phyloP scores from a whole-genome alignment of 768 basidiomycete genomes.

The Saitozyma sp. region DNA sequence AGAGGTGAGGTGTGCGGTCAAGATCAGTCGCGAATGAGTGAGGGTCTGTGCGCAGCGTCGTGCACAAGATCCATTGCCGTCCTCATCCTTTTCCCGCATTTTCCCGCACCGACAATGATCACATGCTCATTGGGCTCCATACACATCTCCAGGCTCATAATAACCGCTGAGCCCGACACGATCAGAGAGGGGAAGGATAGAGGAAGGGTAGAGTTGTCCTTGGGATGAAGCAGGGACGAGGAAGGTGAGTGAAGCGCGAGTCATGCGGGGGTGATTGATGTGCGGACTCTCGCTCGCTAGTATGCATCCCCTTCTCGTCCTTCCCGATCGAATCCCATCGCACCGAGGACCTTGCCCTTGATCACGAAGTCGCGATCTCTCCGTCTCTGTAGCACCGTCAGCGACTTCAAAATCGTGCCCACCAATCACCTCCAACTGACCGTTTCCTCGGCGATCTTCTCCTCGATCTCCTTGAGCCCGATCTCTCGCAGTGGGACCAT shows the following conservation, averaged over 20 bases:
- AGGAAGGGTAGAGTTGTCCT: not conserved
- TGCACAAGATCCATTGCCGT: not conserved
- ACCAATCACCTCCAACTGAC: constrained; percentile 17
- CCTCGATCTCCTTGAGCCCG: constrained; percentile 28
- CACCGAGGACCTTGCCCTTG: constrained; percentile 74
- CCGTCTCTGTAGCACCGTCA: constrained; percentile 56
- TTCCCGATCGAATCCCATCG: constrained; percentile 90
- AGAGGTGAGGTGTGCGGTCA: not conserved
- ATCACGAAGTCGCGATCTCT: constrained; percentile 76
- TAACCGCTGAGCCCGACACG: not conserved
- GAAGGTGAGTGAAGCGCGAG: constrained; percentile 14
- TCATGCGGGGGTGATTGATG: not conserved
- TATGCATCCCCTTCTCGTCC: constrained; percentile 97
- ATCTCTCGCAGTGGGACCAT: constrained; percentile 30
- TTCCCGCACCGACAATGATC: not conserved
- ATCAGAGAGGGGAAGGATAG: not conserved
- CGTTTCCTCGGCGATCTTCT: constrained; percentile 34
- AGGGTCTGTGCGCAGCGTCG: not conserved
- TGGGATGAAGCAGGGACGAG: constrained; percentile 6
- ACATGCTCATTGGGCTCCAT: too few species aligned
- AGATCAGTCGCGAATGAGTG: not conserved
- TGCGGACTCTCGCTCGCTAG: constrained; percentile 49
- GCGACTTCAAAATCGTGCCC: not conserved
- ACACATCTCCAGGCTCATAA: not conserved
- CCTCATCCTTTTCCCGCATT: not conserved